phyloP scores from a whole-genome alignment of 1,139 yeast species.

The Candida tropicalis region DNA sequence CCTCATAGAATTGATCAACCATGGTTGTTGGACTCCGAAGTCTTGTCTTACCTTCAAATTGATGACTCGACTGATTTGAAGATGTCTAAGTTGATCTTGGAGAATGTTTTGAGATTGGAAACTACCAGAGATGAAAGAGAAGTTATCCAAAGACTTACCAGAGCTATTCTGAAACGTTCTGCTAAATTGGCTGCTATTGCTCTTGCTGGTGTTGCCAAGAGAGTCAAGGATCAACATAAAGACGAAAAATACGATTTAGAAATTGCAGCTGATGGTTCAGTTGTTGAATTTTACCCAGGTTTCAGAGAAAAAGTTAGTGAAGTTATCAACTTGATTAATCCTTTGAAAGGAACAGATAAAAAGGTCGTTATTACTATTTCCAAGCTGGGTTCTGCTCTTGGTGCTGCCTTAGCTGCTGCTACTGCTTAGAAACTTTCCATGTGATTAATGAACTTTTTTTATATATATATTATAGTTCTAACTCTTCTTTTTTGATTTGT shows the following conservation, averaged over 20 bases:
- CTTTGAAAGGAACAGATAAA: conserved; percentile 71
- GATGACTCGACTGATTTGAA: conserved; percentile 74
- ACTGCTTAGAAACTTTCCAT: no score
- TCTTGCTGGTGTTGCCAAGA: conserved; percentile 67
- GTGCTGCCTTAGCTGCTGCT: conserved; percentile 88
- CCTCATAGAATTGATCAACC: conserved; percentile 73
- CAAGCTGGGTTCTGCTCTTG: conserved; percentile 94
- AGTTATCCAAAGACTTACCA: conserved; percentile 70
- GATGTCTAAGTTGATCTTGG: conserved; percentile 65
- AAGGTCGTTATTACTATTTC: conserved; percentile 77
- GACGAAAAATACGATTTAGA: conserved; percentile 72
- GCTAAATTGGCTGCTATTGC: conserved; percentile 88
- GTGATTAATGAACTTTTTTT: no score
- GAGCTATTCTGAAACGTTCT: conserved; percentile 81
- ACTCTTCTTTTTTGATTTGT: no score
- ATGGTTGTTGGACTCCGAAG: conserved; percentile 81
- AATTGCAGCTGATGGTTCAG: conserved; percentile 94
- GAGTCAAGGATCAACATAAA: conserved; percentile 45
- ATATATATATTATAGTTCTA: no score
- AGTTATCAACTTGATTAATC: conserved; percentile 68
- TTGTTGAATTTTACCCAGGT: conserved; percentile 89
- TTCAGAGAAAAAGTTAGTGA: conserved; percentile 76
- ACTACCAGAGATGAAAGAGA: conserved; percentile 68
- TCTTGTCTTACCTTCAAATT: conserved; percentile 77
- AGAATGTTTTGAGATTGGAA: conserved; percentile 66